These are phyloP conservation scores for Sclerotinia minor DNA, from an alignment of 2,329 filamentous ascomycete species.

Conservation along the genomic window DNA sequence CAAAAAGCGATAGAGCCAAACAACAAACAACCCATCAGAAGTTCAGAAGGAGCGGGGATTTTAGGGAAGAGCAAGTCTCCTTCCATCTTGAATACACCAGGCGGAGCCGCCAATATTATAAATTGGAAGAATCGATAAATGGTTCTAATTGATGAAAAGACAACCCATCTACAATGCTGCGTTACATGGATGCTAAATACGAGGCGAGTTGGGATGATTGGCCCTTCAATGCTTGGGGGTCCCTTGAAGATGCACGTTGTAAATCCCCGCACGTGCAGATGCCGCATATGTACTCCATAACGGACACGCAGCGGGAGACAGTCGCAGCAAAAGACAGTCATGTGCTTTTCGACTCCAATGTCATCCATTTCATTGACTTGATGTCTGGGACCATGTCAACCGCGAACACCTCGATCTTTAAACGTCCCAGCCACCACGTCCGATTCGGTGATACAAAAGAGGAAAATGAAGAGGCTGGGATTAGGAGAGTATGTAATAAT, in stretches of 20 bases:
- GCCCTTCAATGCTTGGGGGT: constrained; percentile 25
- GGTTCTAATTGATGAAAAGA: constrained; percentile 20
- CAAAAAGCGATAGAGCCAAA: constrained; percentile 9
- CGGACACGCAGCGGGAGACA: constrained; percentile 32
- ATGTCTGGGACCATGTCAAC: constrained; percentile 10
- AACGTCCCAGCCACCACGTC: constrained; percentile 16
- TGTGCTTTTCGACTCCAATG: constrained; percentile 30
- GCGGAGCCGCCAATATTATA: constrained; percentile 10
- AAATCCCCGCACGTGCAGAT: constrained; percentile 33
- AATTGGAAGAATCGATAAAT: not conserved
- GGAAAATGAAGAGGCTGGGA: constrained; percentile 22
- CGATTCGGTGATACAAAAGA: not conserved
- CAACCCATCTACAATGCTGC: constrained; percentile 17
- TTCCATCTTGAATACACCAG: constrained; percentile 1
- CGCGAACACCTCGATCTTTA: not conserved
- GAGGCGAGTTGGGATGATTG: constrained; percentile 29
- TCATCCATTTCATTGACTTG: not conserved
- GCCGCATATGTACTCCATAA: constrained; percentile 29
- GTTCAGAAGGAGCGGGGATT: not conserved
- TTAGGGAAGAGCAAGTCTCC: not conserved
- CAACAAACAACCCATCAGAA: constrained; percentile 6
- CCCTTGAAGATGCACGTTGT: constrained; percentile 27
- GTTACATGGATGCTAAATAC: constrained; percentile 28
- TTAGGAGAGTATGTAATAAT: not conserved
- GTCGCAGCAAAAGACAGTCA: constrained; percentile 30